These are phyloP conservation scores for Patellaria atrata DNA, from an alignment of 495 filamentous ascomycete genomes.

Conservation along the genomic window DNA sequence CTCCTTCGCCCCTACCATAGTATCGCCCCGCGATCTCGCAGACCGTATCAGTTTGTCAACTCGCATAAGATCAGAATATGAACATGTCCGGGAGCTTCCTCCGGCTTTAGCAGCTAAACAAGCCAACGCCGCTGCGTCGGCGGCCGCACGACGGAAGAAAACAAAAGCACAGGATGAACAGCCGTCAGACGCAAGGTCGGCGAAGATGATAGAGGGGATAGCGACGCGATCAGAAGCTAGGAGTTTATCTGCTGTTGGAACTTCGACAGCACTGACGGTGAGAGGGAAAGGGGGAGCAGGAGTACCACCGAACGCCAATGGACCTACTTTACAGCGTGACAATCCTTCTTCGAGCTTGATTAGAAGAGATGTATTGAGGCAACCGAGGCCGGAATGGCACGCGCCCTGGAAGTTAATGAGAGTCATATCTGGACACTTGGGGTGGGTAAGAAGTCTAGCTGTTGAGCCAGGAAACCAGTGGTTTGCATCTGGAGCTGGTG, in stretches of 20 bases:
- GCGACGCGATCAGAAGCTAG: conserved; percentile 29
- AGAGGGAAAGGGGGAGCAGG: conserved; percentile 25
- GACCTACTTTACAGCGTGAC: conserved; percentile 33
- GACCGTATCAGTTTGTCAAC: conserved; percentile 41
- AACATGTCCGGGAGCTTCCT: conserved; percentile 68
- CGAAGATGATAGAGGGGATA: conserved; percentile 58
- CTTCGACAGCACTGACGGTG: conserved; percentile 47
- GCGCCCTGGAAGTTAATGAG: conserved; percentile 97
- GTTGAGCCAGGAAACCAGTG: conserved; percentile 94
- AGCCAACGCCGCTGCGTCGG: conserved; percentile 44
- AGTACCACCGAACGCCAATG: conserved; percentile 31
- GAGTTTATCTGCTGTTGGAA: too few relatives aligned
- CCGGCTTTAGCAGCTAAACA: conserved; percentile 74
- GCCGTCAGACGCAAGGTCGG: conserved; percentile 41
- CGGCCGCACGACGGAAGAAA: conserved; percentile 46
- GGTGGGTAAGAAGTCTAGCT: conserved; percentile 85
- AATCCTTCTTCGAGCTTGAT: conserved; percentile 46
- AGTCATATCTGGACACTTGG: conserved; percentile 90
- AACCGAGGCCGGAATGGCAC: conserved; percentile 83
- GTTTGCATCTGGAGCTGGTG: conserved; percentile 93
- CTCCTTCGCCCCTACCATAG: conserved; percentile 29
- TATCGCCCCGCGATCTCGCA: conserved; percentile 36
- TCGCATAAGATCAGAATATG: conserved; percentile 64
- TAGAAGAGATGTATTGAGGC: conserved; percentile 52
- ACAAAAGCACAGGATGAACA: conserved; percentile 32